Evolutionary conservation across 352 stramenopile genomes (phyloP).

Genomic region (Globisporangium lucens): DNA sequence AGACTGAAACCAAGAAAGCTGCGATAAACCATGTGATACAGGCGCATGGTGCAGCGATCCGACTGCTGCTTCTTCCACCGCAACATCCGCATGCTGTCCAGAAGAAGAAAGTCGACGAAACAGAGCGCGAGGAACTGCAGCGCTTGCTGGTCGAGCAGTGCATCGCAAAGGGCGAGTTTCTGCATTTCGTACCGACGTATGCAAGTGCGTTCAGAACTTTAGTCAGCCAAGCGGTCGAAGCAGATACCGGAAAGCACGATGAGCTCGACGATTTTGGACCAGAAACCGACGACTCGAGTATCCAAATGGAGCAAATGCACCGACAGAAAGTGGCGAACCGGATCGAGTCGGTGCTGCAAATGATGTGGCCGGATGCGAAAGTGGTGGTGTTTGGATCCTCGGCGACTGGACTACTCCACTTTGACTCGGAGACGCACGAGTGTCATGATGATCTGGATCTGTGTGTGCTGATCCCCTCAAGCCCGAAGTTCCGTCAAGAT

Average conservation of each 20-base stretch:
- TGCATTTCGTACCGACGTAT: conserved; percentile 36
- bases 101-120: conserved; percentile 22
- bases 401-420: conserved; percentile 37
- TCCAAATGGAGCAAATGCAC: conserved; percentile 24
- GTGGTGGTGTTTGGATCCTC: conserved; percentile 75
- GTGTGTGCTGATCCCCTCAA: conserved; percentile 64
- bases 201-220: conserved; percentile 14
- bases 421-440: background rate
- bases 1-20: background rate
- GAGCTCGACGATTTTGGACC: background rate
- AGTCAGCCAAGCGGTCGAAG: conserved; percentile 2
- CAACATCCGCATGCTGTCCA: background rate
- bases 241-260: background rate
- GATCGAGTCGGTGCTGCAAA: conserved; percentile 39
- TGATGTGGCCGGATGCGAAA: conserved; percentile 66
- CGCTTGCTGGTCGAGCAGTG: conserved; percentile 42
- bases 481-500: conserved; percentile 39
- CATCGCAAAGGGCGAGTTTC: conserved; percentile 30
- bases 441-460: conserved; percentile 64
- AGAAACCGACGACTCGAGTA: background rate
- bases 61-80: conserved; percentile 13
- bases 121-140: conserved; percentile 30
- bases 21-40: conserved; percentile 11
- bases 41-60: conserved; percentile 17
- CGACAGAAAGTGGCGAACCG: conserved; percentile 27